Evolutionary conservation across 1,284 basidiomycete species (phyloP).

Genomic region (Boletus hoseneyae): DNA sequence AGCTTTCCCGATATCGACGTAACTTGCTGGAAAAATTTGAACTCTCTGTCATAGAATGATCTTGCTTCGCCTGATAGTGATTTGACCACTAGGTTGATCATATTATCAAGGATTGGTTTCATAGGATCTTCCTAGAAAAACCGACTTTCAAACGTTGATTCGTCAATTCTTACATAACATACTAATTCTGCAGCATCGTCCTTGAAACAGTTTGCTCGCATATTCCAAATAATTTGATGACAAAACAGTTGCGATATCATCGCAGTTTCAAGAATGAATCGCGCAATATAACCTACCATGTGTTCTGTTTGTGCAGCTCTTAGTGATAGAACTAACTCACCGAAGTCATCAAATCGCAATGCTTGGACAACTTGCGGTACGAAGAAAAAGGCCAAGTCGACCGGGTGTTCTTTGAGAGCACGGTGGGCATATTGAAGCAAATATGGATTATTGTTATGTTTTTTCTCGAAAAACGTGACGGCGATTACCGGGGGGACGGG

Average conservation of each 20-base stretch:
- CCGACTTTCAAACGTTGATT: slow-evolving; percentile 2
- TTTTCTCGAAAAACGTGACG: slow-evolving; percentile 82
- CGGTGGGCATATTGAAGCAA: slow-evolving; percentile 97
- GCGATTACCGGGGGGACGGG: slow-evolving; percentile 87
- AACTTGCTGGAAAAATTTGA: slow-evolving; percentile 94
- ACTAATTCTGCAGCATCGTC: slow-evolving; percentile 87
- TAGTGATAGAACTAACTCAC: slow-evolving; percentile 41
- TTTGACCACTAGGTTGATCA: slow-evolving; percentile 80
- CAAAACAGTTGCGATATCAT: slow-evolving; percentile 98
- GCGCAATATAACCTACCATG: slow-evolving; percentile 80
- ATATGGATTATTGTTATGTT: slow-evolving; percentile 80
- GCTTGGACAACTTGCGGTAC: slow-evolving; percentile 99
- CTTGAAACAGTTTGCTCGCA: slow-evolving; percentile 97
- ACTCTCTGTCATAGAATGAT: slow-evolving; percentile 93
- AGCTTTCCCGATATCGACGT: slow-evolving; percentile 98
- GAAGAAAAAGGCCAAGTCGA: slow-evolving; percentile 97
- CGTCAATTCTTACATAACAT: slow-evolving; percentile 27
- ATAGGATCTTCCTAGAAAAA: slow-evolving; percentile 79
- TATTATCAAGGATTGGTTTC: slow-evolving; percentile 90
- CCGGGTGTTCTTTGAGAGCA: slow-evolving; percentile 91
- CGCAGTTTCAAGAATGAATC: slow-evolving; percentile 96
- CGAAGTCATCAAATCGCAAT: slow-evolving; percentile 82
- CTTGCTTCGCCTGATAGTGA: slow-evolving; percentile 90
- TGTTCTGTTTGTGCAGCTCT: slow-evolving; percentile 1
- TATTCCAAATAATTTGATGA: slow-evolving; percentile 99